Evolutionary conservation across 164 flowering plant genomes (phyloP).

Genomic region (Vitis labrusca): DNA sequence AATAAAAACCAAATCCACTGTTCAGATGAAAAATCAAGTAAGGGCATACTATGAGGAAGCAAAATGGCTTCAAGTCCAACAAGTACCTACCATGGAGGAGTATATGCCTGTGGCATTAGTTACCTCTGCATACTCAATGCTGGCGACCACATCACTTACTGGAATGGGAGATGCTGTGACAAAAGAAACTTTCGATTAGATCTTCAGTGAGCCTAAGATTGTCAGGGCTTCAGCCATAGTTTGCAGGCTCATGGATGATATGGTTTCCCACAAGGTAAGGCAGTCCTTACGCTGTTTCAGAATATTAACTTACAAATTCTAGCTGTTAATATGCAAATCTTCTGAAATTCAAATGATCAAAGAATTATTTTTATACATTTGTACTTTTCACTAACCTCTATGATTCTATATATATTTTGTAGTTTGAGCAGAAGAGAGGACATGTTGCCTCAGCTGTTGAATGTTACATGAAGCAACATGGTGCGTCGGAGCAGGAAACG

Average conservation of each 20-base stretch:
- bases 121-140: conserved; percentile 2
- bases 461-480: conserved; percentile 36
- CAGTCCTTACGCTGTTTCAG: no score
- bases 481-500: conserved; percentile 19
- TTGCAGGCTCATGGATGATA: conserved; percentile 20
- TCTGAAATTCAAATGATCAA: no score
- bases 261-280: conserved; percentile 13
- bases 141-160: conserved; percentile 12
- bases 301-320: no score
- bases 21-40: conserved; percentile 28
- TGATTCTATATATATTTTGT: conserved; percentile 1
- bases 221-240: conserved; percentile 4
- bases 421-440: neutral
- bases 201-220: conserved; percentile 5
- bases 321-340: neutral
- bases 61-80: conserved; percentile 25
- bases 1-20: no score
- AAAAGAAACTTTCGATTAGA: conserved; percentile 32
- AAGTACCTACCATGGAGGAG: conserved; percentile 36
- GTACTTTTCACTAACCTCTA: no score
- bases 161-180: conserved; percentile 34
- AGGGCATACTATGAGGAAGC: conserved; percentile 35
- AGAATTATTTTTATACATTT: no score
- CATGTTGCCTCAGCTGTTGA: conserved; percentile 21
- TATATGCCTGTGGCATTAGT: conserved; percentile 20